These are phyloP conservation scores for Aspergillus sp. DNA, from an alignment of 2,329 filamentous ascomycete species.

Conservation along the genomic window DNA sequence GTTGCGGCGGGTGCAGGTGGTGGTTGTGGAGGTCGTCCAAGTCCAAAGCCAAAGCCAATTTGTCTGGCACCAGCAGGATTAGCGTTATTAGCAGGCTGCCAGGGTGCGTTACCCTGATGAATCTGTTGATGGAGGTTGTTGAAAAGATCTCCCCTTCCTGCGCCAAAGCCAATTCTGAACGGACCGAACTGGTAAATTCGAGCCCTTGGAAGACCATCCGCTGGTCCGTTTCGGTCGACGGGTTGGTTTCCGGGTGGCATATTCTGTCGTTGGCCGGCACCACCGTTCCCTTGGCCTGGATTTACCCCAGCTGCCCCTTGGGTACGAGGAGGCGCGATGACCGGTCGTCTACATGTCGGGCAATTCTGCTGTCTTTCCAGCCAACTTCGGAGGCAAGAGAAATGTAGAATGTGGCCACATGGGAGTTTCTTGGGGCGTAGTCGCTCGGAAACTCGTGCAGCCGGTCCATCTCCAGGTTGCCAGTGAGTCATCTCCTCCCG, in stretches of 20 bases:
- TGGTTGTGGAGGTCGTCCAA: slow-evolving; percentile 32
- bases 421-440: slow-evolving; percentile 92
- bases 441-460: slow-evolving; percentile 66
- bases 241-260: slow-evolving; percentile 37
- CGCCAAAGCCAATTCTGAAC: slow-evolving; percentile 68
- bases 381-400: slow-evolving; percentile 94
- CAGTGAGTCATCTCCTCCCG: slow-evolving; percentile 92
- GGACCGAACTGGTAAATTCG: slow-evolving; percentile 73
- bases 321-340: slow-evolving; percentile 53
- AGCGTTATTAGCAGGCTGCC: slow-evolving; percentile 33
- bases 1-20: slow-evolving; percentile 20
- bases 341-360: slow-evolving; percentile 85
- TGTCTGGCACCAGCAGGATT: slow-evolving; percentile 37
- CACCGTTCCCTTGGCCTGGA: slow-evolving; percentile 27
- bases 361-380: slow-evolving; percentile 96
- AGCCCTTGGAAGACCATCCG: slow-evolving; percentile 48
- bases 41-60: slow-evolving; percentile 43
- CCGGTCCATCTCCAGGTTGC: slow-evolving; percentile 50
- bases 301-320: slow-evolving; percentile 27
- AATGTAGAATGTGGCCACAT: slow-evolving; percentile 92
- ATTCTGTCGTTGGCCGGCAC: slow-evolving; percentile 29
- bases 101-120: slow-evolving; percentile 48
- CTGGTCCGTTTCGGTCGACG: slow-evolving; percentile 39
- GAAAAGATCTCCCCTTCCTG: slow-evolving; percentile 60
- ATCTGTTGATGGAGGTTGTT: slow-evolving; percentile 67